Evolutionary conservation across 306 rosid species (phyloP).

Genomic region (Ziziphus jujuba): DNA sequence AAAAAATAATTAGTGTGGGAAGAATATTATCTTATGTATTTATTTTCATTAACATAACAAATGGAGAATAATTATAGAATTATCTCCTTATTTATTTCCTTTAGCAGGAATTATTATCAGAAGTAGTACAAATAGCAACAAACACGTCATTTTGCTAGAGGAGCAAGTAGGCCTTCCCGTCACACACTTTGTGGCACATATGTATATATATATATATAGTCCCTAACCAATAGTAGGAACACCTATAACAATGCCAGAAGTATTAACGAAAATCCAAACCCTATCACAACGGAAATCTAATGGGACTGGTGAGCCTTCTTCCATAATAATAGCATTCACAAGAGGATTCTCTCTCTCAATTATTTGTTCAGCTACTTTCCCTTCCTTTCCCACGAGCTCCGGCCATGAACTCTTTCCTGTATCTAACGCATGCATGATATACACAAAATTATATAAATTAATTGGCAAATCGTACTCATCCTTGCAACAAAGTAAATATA

Average conservation of each 20-base stretch:
- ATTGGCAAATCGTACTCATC: conserved; percentile 6
- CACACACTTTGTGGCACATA: neutral
- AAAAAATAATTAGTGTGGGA: too few species aligned
- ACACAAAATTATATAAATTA: neutral
- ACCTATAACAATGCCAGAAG: conserved; percentile 23
- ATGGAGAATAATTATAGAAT: too few species aligned
- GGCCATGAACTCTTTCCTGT: conserved; percentile 63
- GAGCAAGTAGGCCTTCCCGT: too few species aligned
- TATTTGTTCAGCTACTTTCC: conserved; percentile 32
- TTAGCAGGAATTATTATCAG: too few species aligned
- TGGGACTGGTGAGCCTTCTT: conserved; percentile 16
- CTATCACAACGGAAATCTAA: conserved; percentile 33
- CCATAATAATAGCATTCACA: conserved; percentile 33
- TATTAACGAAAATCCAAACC: conserved; percentile 47
- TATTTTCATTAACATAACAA: too few species aligned
- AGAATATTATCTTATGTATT: too few species aligned
- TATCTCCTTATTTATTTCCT: too few species aligned
- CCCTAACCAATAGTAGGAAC: conserved; percentile 26
- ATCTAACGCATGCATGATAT: neutral
- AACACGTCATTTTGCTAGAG: too few species aligned
- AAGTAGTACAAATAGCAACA: too few species aligned
- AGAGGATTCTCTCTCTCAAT: conserved; percentile 47
- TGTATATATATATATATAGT: neutral
- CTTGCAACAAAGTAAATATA: neutral
- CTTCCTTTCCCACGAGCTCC: conserved; percentile 43